phyloP scores from a whole-genome alignment of 352 stramenopile genomes.

The Pseudoperonospora humuli region DNA sequence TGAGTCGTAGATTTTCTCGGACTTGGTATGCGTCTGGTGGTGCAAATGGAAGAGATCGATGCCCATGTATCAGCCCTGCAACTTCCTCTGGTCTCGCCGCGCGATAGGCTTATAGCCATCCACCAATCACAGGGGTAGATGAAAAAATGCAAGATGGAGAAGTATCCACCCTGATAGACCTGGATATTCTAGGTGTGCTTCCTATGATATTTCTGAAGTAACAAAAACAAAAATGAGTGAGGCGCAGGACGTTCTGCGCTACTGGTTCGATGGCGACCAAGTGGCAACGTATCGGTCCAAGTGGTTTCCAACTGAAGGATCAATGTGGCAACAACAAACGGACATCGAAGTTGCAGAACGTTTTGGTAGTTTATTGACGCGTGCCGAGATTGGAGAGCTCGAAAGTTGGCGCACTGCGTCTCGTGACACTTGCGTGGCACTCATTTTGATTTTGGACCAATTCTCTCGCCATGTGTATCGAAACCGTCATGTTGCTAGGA shows the following conservation, averaged over 20 bases:
- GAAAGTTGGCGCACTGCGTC: constrained; percentile 30
- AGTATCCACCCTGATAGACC: too few relatives aligned
- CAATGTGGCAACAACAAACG: constrained; percentile 34
- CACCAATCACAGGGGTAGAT: too few relatives aligned
- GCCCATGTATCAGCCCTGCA: too few relatives aligned
- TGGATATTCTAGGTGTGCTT: too few relatives aligned
- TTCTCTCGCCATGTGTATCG: constrained; percentile 79
- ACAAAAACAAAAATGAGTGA: too few relatives aligned
- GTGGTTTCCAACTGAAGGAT: constrained; percentile 54
- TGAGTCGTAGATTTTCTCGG: too few relatives aligned
- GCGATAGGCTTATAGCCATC: too few relatives aligned
- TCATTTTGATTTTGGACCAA: constrained; percentile 84
- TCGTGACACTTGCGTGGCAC: constrained; percentile 46
- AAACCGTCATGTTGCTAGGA: constrained; percentile 12
- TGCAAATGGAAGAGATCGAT: too few relatives aligned
- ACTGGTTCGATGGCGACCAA: constrained; percentile 57
- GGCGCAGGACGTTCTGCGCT: constrained; percentile 35
- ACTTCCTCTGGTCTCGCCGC: too few relatives aligned
- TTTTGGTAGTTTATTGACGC: constrained; percentile 35
- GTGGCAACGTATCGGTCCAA: constrained; percentile 43
- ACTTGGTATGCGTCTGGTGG: too few relatives aligned
- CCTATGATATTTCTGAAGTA: too few relatives aligned
- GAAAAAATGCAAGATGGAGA: too few relatives aligned
- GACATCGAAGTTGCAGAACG: constrained; percentile 32
- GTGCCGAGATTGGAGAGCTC: constrained; percentile 40